Evolutionary conservation across 306 rosid species (phyloP), one percentile per base, ranked within the genome.

Genomic region (Gastrolobium villosum): DNA sequence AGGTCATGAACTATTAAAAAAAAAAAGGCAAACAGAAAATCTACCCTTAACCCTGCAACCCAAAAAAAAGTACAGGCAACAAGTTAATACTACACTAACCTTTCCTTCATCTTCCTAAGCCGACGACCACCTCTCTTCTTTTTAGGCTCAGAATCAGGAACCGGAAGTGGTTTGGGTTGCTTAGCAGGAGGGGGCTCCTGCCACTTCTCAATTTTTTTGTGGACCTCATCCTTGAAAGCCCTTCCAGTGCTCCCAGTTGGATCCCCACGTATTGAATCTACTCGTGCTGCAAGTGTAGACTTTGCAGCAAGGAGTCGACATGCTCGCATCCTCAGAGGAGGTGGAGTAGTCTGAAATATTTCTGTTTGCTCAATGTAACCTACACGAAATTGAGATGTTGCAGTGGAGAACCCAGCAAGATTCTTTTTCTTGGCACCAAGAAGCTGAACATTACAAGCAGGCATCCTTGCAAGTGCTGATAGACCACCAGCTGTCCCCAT

Each of bases 141-240:
- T 81, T 93, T 93, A 69, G 99, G 99, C 76, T 95, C 97, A 34
- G 98, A 95, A 84, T 95, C 98, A 76, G 99, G 99, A 59, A 95
- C 99, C 0, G 97, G 99, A 75, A 95, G 97, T 55, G 99, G 98
- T 74, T 87, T 95, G 28, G 98, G 96, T 86, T 90, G 97, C 85
- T 95, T 95, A 41, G 97, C 98, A 11, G 99, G 99, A 45, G 99
- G 99, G 36, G 97, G 99, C 82, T 95, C 99, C 75, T 95, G 99
- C 98, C 98, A 92, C 83, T 91, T 95, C 88, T 95, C 99, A 85
- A 95, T 95, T 78, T 95, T 95, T 82, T 92, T 95, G 75, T 70
- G 88, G 79, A 91, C 82, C 83, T 91, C 97, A 8, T 89, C 96
- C 77, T 84, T 86, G 35, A 93, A 85, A 15, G 53, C 48, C 82